phyloP scores from a whole-genome alignment of 2,329 filamentous ascomycete genomes.

The Claviceps cyperi region DNA sequence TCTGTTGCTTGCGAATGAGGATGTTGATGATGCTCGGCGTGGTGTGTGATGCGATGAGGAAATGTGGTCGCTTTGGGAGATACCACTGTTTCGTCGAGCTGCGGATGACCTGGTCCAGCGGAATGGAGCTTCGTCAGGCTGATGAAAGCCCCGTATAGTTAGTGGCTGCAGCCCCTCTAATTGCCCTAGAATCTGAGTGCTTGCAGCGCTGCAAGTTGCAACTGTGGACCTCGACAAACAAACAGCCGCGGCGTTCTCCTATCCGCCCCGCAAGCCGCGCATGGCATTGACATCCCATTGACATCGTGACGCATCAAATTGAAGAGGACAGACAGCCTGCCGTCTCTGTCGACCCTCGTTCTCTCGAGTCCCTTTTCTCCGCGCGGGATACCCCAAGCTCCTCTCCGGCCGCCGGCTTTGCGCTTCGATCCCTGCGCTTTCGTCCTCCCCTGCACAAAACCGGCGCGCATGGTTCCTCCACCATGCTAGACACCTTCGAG shows the following conservation, averaged over 20 bases:
- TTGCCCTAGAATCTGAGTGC: too few relatives aligned
- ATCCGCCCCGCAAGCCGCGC: background rate
- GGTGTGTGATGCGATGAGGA: constrained; percentile 14
- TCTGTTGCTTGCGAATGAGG: background rate
- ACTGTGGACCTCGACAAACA: too few relatives aligned
- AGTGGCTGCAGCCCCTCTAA: too few relatives aligned
- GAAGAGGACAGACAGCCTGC: background rate
- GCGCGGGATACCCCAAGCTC: background rate
- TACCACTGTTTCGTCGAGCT: constrained; percentile 1
- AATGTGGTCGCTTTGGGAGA: constrained; percentile 21
- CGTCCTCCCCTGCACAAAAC: too few relatives aligned
- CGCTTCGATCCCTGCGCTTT: too few relatives aligned
- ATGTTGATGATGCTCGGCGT: background rate
- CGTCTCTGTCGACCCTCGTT: background rate
- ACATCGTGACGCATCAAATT: too few relatives aligned
- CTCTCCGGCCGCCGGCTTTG: background rate
- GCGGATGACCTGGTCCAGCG: too few relatives aligned
- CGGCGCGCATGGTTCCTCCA: constrained; percentile 8
- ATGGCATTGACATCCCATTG: too few relatives aligned
- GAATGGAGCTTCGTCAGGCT: too few relatives aligned
- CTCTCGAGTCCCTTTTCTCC: background rate
- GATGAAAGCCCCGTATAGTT: too few relatives aligned
- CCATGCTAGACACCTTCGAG: constrained; percentile 92
- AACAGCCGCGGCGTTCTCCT: background rate
- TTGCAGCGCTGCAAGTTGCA: too few relatives aligned